These are phyloP conservation scores for Petasospora rhodanensis DNA, from an alignment of 1,139 yeast species.

Conservation along the genomic window DNA sequence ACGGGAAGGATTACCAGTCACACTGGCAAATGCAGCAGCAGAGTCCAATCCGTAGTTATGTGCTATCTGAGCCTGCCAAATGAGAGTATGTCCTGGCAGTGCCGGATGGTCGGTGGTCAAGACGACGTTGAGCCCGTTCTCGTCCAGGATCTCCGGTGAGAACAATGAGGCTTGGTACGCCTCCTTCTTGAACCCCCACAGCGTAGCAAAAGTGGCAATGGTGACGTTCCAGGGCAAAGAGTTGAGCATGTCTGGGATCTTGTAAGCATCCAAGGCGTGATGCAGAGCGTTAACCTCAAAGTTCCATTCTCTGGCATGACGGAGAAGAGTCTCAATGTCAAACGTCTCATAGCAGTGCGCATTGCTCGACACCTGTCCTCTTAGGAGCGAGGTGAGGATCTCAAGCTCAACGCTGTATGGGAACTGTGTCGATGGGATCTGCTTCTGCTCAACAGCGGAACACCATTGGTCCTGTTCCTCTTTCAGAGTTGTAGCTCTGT, in stretches of 20 bases:
- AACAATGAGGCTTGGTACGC: conserved; percentile 8
- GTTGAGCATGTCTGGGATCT: conserved; percentile 5
- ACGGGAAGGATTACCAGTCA: conserved; percentile 6
- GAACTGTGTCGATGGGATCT: conserved; percentile 2
- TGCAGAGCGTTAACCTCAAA: conserved; percentile 8
- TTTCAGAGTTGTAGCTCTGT: conserved; percentile 5
- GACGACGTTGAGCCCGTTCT: conserved; percentile 6
- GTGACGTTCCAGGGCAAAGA: conserved; percentile 8
- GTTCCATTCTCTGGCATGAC: conserved; percentile 6
- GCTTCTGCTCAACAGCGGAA: conserved; percentile 1
- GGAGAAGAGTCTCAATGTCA: conserved; percentile 9
- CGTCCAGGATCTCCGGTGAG: conserved; percentile 6
- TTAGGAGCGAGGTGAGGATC: conserved; percentile 4
- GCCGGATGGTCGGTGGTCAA: conserved; percentile 11
- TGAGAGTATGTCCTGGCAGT: conserved; percentile 7
- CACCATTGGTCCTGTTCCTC: conserved; percentile 10
- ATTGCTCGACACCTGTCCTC: conserved; percentile 7
- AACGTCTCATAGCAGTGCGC: conserved; percentile 11
- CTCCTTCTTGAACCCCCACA: conserved; percentile 10
- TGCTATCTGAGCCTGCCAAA: conserved; percentile 8
- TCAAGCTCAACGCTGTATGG: conserved; percentile 9
- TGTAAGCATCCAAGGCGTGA: conserved; percentile 8
- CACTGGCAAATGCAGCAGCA: conserved; percentile 7
- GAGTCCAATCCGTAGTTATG: conserved; percentile 8
- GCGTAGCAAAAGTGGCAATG: conserved; percentile 8